Conservation (phyloP, 495 filamentous ascomycete genomes). For the Daldinia decipiens region DNA sequence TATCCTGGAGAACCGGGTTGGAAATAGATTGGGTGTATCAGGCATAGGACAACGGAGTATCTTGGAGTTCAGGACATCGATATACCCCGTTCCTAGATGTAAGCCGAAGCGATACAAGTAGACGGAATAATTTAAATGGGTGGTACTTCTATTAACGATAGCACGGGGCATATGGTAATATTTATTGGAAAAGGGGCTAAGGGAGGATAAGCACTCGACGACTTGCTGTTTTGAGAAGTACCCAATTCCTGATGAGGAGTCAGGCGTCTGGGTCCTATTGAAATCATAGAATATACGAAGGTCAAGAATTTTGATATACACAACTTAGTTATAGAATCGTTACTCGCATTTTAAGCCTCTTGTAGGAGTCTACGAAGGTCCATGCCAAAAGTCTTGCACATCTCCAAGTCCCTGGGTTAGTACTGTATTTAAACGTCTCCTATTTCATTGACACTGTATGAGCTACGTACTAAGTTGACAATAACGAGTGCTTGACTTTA, state of each 20-base stretch:
- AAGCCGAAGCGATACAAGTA: background rate
- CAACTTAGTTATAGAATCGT: background rate
- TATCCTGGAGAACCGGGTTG: constrained; percentile 45
- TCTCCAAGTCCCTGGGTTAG: too few relatives aligned
- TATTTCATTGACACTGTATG: too few relatives aligned
- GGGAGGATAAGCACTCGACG: background rate
- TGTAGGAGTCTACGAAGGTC: background rate
- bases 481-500: too few relatives aligned
- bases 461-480: too few relatives aligned
- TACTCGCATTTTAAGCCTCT: background rate
- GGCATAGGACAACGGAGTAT: background rate
- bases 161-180: background rate
- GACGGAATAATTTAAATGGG: background rate
- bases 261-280: background rate
- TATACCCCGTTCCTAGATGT: background rate
- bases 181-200: background rate
- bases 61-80: constrained; percentile 20
- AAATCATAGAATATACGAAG: background rate
- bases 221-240: background rate
- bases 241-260: background rate
- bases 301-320: background rate
- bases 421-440: too few relatives aligned
- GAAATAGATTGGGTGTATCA: constrained; percentile 15
- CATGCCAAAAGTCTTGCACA: too few relatives aligned
- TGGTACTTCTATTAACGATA: background rate